These are phyloP conservation scores for Hirsutella minnesotensis DNA, from an alignment of 2,329 filamentous ascomycete species.

Conservation along the genomic window DNA sequence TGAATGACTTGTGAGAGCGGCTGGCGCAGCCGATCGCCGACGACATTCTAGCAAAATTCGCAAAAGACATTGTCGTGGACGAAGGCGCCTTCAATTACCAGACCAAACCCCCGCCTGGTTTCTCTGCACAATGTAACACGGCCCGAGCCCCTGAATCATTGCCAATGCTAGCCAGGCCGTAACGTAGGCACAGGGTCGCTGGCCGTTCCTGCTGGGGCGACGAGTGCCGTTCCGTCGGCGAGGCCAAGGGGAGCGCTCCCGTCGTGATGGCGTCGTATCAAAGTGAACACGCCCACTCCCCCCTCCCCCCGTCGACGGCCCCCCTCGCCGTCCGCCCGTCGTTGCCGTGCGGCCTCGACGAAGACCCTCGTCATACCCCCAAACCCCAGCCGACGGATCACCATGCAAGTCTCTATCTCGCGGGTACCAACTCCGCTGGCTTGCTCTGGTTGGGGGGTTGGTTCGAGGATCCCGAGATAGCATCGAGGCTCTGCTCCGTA, in stretches of 20 bases:
- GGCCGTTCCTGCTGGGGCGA: too few species aligned
- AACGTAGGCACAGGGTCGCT: too few species aligned
- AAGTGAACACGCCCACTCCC: too few species aligned
- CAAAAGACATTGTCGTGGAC: background rate
- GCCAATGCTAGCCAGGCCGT: too few species aligned
- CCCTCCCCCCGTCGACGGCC: background rate
- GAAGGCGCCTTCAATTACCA: background rate
- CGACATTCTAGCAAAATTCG: too few species aligned
- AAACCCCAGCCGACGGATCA: background rate
- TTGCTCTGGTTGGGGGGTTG: too few species aligned
- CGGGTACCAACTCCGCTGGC: too few species aligned
- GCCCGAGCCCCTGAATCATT: too few species aligned
- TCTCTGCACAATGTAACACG: too few species aligned
- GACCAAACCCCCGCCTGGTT: background rate
- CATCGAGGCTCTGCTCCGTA: background rate
- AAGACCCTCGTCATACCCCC: background rate
- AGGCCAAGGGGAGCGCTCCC: background rate
- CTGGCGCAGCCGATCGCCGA: conserved; percentile 1
- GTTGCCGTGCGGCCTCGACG: background rate
- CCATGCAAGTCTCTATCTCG: background rate
- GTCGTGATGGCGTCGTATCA: background rate
- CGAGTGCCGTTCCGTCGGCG: background rate
- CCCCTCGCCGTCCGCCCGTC: background rate
- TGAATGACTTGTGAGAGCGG: background rate
- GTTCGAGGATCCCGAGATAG: background rate